Percentiles rank a stretch among this genome's conserved stretches.
Conservation (phyloP, 129 eudicot genomes). For the Heracleum sosnowskyi region DNA sequence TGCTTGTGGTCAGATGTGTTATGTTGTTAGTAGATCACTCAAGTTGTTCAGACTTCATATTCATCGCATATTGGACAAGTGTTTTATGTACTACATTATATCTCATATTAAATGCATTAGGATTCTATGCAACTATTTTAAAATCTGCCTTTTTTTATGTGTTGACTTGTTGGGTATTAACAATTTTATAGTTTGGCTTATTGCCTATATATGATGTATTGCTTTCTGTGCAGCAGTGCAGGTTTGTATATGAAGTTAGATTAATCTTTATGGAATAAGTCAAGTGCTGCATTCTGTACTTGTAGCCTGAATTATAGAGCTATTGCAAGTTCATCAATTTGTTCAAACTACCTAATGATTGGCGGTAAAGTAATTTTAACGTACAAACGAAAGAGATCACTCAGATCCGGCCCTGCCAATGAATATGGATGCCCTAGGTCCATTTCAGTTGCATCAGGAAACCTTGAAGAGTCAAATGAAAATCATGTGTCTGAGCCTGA, state of each 20-base stretch:
- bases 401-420: conserved; percentile 30
- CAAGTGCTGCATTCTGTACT: not conserved
- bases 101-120: not conserved
- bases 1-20: too few species aligned
- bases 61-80: not conserved
- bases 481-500: conserved; percentile 2
- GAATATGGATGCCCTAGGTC: conserved; percentile 25
- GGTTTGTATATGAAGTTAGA: not conserved
- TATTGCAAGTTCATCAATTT: conserved; percentile 14
- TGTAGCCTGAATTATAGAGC: not conserved
- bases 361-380: conserved; percentile 51
- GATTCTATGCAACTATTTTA: not conserved
- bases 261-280: not conserved
- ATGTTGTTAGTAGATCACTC: too few species aligned
- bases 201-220: too few species aligned
- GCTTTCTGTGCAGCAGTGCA: not conserved
- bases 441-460: conserved; percentile 21
- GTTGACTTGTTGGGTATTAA: not conserved
- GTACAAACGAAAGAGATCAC: conserved; percentile 67
- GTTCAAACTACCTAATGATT: conserved; percentile 27
- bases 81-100: not conserved
- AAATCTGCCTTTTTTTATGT: not conserved
- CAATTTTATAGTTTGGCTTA: too few species aligned
- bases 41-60: too few species aligned
- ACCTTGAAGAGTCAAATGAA: conserved; percentile 20